These are phyloP conservation scores for Cryptococcus neoformans DNA, from an alignment of 1,284 basidiomycete species.

Conservation along the genomic window DNA sequence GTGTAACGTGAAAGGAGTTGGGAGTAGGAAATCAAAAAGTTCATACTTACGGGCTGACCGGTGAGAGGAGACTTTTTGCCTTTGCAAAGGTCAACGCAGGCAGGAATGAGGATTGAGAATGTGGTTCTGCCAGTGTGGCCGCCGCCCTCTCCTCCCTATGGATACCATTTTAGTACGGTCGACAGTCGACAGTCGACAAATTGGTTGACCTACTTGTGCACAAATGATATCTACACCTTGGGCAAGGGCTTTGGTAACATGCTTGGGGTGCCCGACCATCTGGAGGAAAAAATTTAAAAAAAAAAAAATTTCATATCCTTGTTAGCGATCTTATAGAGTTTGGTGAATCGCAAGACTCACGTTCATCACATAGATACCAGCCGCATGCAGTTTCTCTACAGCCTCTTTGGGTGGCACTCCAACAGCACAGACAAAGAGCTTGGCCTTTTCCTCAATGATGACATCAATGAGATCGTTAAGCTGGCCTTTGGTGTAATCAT, in stretches of 20 bases:
- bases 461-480: conserved; percentile 67
- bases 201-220: conserved; percentile 56
- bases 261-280: conserved; percentile 89
- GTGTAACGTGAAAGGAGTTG: neutral
- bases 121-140: conserved; percentile 55
- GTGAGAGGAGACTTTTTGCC: conserved; percentile 71
- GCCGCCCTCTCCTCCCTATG: conserved; percentile 70
- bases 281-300: too few species aligned
- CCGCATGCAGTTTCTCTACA: conserved; percentile 73
- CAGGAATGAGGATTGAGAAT: conserved; percentile 53
- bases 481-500: conserved; percentile 64
- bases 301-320: too few species aligned
- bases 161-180: neutral
- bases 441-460: conserved; percentile 78
- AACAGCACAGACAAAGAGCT: conserved; percentile 74
- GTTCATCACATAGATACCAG: conserved; percentile 80
- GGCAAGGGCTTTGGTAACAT: conserved; percentile 73
- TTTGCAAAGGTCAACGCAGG: conserved; percentile 74
- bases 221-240: conserved; percentile 83
- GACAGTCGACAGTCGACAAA: neutral
- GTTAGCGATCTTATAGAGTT: conserved; percentile 3
- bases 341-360: conserved; percentile 50
- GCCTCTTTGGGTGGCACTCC: conserved; percentile 75
- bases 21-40: neutral
- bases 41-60: conserved; percentile 57